These are phyloP conservation scores for Oryza brachyantha DNA, from an alignment of 176 grass and related monocot genomes.

Conservation along the genomic window DNA sequence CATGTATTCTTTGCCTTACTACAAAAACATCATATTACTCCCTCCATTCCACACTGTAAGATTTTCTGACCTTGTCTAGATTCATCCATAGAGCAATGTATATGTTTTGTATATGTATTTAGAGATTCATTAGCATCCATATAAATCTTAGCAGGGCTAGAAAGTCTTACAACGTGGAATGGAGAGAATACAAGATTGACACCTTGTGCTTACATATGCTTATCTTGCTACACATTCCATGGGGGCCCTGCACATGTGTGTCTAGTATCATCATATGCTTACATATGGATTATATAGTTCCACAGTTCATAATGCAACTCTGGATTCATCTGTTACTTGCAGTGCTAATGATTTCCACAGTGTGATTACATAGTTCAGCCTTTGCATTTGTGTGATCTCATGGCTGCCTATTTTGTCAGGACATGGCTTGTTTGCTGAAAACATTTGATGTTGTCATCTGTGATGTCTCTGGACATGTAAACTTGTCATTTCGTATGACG, in stretches of 20 bases:
- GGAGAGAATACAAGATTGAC: background rate
- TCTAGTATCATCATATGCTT: background rate
- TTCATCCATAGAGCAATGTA: too few species aligned
- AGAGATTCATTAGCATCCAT: too few species aligned
- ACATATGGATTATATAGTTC: constrained; percentile 1
- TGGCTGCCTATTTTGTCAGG: constrained; percentile 43
- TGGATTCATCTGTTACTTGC: background rate
- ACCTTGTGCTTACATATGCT: constrained; percentile 15
- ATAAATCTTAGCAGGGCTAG: too few species aligned
- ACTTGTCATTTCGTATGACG: constrained; percentile 70
- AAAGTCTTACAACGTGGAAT: too few species aligned
- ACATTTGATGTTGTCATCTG: constrained; percentile 57
- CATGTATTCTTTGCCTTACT: background rate
- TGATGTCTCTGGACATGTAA: constrained; percentile 75
- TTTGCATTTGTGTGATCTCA: constrained; percentile 18
- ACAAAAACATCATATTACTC: constrained; percentile 25
- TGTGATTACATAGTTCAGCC: background rate
- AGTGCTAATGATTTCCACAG: background rate
- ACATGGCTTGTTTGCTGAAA: constrained; percentile 59
- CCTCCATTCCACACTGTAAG: too few species aligned
- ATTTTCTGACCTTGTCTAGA: too few species aligned
- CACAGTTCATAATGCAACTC: background rate
- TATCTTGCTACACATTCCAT: background rate
- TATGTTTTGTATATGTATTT: too few species aligned
- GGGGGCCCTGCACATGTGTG: background rate